A percentile compares a stretch with the other conserved stretches of the same genome.
These are phyloP conservation scores for Cruciata laevipes DNA, from an alignment of 257 asterid species.

Conservation along the genomic window DNA sequence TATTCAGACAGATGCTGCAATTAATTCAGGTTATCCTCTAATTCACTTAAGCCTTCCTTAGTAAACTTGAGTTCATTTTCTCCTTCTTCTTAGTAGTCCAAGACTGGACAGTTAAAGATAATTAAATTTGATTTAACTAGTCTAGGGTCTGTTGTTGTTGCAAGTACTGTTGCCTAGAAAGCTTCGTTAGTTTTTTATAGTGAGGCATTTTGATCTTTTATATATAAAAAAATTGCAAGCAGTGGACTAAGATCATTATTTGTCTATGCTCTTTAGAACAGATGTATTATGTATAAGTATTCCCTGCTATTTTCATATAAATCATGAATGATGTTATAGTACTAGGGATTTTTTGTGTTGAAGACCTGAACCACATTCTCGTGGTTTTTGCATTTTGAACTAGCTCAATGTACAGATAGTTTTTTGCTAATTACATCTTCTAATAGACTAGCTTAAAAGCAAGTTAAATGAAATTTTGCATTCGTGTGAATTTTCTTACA, in stretches of 20 bases:
- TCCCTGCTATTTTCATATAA: not conserved
- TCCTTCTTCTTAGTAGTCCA: not conserved
- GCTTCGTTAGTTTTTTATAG: not conserved
- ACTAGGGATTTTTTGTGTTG: not conserved
- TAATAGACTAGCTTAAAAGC: not conserved
- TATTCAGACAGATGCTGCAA: conserved; percentile 91
- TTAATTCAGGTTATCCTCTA: conserved; percentile 63
- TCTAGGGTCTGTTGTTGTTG: not conserved
- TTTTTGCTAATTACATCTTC: not conserved
- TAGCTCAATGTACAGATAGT: not conserved
- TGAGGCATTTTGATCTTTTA: not conserved
- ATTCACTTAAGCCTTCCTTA: not conserved
- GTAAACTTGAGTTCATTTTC: not conserved
- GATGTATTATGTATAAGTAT: not conserved
- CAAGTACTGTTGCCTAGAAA: conserved; percentile 3
- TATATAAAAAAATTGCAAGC: not conserved
- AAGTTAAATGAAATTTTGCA: not conserved
- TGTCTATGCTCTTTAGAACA: not conserved
- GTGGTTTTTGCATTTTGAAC: not conserved
- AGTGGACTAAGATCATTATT: not conserved
- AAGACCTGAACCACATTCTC: not conserved
- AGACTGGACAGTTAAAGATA: not conserved
- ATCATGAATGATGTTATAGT: not conserved
- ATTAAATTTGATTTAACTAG: not conserved
- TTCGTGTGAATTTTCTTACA: not conserved